These are phyloP conservation scores for Vitis hybrid DNA, from an alignment of 177 flowering plant genomes.

Conservation along the genomic window DNA sequence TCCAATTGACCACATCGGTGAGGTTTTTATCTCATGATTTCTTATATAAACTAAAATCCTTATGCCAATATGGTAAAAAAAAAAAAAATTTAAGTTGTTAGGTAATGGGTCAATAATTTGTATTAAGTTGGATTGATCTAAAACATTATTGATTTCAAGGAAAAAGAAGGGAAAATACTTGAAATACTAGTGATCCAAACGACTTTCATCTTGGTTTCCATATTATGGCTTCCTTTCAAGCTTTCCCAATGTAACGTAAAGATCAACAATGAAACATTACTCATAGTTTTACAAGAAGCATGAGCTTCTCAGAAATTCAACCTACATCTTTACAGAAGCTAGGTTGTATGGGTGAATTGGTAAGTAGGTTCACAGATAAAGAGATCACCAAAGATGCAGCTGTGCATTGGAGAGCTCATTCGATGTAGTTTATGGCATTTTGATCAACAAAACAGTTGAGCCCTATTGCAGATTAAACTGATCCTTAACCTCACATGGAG, in stretches of 20 bases:
- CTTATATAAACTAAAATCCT: no score
- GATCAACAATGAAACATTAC: neutral
- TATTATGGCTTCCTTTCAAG: no score
- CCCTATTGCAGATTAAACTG: slow-evolving; percentile 17
- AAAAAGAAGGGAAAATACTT: no score
- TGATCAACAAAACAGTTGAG: slow-evolving; percentile 11
- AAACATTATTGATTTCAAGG: no score
- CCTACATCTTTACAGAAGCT: neutral
- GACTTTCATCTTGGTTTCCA: no score
- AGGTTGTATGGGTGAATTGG: slow-evolving; percentile 13
- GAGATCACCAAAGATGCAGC: slow-evolving; percentile 7
- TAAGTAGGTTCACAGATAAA: slow-evolving; percentile 17
- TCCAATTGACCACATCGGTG: no score
- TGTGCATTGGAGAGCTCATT: slow-evolving; percentile 42
- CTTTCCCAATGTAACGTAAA: neutral
- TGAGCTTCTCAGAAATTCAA: neutral
- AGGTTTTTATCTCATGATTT: no score
- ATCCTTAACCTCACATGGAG: slow-evolving; percentile 37
- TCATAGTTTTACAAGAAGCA: neutral
- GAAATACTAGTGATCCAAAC: no score
- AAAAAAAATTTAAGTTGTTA: no score
- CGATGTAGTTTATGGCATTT: slow-evolving; percentile 24
- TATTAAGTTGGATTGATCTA: no score
- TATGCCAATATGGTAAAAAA: no score
- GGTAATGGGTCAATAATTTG: no score